phyloP scores from a whole-genome alignment of 73 alveolate genomes.

The Breviolum minutum region DNA sequence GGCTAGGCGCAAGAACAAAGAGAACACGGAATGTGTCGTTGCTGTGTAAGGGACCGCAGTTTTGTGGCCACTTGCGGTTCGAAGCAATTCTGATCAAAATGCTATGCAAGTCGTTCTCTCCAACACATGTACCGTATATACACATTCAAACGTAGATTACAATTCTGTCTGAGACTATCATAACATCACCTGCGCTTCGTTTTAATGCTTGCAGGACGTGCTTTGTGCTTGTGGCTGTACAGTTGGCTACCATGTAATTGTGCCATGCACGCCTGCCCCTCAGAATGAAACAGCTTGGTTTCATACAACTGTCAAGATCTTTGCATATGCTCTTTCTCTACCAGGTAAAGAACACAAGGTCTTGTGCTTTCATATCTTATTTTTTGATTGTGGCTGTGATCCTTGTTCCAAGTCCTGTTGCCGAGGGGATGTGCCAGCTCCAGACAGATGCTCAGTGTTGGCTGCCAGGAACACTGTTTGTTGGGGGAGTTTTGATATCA shows the following conservation, averaged over 20 bases:
- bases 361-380: too few relatives aligned
- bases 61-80: not conserved
- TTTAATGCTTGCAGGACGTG: not conserved
- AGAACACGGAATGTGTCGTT: constrained; percentile 39
- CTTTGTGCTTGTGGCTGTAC: constrained; percentile 25
- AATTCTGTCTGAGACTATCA: too few relatives aligned
- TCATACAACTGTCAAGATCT: too few relatives aligned
- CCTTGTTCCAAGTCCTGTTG: not conserved
- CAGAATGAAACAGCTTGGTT: not conserved
- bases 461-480: not conserved
- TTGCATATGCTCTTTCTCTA: too few relatives aligned
- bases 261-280: constrained; percentile 18
- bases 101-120: too few relatives aligned
- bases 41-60: constrained; percentile 33
- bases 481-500: not conserved
- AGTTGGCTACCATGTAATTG: constrained; percentile 49
- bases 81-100: too few relatives aligned
- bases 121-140: too few relatives aligned
- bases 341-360: too few relatives aligned
- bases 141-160: too few relatives aligned
- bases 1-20: not conserved
- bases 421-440: constrained; percentile 30
- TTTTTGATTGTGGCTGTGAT: too few relatives aligned
- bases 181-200: not conserved
- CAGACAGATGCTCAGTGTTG: not conserved